These are phyloP conservation scores for Backusella circina DNA, from an alignment of 192 early-diverging fungal genomes.

Conservation along the genomic window DNA sequence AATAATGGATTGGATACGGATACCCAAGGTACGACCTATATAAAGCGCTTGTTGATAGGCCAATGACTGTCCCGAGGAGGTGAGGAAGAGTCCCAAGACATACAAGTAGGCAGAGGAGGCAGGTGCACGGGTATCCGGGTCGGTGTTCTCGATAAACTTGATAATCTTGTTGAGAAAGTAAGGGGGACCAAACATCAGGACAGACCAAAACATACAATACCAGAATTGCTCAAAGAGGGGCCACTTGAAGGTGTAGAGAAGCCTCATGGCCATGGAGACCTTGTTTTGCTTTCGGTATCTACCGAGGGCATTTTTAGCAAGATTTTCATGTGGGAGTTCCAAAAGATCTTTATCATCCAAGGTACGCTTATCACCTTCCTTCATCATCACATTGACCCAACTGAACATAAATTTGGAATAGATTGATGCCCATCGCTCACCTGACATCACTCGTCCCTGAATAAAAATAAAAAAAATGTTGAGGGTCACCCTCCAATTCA, in stretches of 20 bases:
- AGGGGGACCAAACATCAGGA: conserved; percentile 45
- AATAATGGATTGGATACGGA: conserved; percentile 48
- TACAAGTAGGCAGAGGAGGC: conserved; percentile 47
- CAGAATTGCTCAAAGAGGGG: conserved; percentile 40
- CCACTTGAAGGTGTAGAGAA: conserved; percentile 23
- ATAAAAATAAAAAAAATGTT: conserved; percentile 9
- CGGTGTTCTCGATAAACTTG: conserved; percentile 37
- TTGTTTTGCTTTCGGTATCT: conserved; percentile 17
- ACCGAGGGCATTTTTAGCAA: conserved; percentile 23
- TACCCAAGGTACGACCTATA: conserved; percentile 60
- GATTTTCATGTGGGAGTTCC: conserved; percentile 45
- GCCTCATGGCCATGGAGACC: neutral
- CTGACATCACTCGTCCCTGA: conserved; percentile 27
- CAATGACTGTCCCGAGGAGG: conserved; percentile 38
- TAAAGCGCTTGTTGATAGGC: conserved; percentile 51
- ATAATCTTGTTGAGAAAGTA: conserved; percentile 58
- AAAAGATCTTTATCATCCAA: conserved; percentile 50
- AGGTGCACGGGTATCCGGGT: conserved; percentile 5
- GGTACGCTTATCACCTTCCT: conserved; percentile 38
- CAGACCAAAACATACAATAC: conserved; percentile 15
- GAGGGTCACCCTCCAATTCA: neutral
- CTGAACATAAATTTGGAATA: conserved; percentile 40
- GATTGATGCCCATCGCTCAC: conserved; percentile 27
- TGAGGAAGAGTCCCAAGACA: conserved; percentile 56
- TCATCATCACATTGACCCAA: conserved; percentile 53